Percentiles rank a stretch among this genome's conserved stretches.
Evolutionary conservation across 768 basidiomycete genomes (phyloP).

Genomic region (Pholiota molesta): DNA sequence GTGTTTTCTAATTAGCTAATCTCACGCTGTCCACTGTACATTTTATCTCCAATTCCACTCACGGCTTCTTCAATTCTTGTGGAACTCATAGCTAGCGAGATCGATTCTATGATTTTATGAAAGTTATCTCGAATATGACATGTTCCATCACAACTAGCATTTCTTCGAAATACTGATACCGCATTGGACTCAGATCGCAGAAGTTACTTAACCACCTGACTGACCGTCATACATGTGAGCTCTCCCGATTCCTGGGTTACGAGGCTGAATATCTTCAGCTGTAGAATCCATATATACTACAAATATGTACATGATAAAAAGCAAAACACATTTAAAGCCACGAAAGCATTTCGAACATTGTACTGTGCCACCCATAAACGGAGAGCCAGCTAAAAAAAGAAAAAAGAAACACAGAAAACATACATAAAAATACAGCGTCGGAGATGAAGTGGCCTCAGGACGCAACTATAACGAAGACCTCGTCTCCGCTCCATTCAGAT

Average conservation of each 20-base stretch:
- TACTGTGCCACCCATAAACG: not conserved
- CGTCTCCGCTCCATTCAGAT: not conserved
- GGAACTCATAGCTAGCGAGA: not conserved
- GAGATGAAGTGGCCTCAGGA: not conserved
- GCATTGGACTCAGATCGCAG: not conserved
- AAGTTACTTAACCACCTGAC: not conserved
- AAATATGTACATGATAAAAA: not conserved
- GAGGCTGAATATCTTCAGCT: no score
- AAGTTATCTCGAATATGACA: not conserved
- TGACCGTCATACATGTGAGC: not conserved
- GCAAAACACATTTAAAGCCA: not conserved
- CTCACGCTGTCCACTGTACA: slow-evolving; percentile 21
- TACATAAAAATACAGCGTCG: not conserved
- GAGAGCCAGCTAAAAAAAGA: not conserved
- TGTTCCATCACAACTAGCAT: not conserved
- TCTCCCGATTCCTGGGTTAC: no score
- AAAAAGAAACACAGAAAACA: not conserved
- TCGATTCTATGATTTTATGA: not conserved
- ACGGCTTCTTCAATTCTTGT: not conserved
- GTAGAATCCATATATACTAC: not conserved
- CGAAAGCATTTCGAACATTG: not conserved
- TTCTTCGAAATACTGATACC: not conserved
- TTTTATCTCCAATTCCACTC: slow-evolving; percentile 12
- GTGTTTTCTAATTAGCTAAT: slow-evolving; percentile 16
- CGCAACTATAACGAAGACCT: no score